Evolutionary conservation across 129 eudicot genomes (phyloP).

Genomic region (Silybum marianum): DNA sequence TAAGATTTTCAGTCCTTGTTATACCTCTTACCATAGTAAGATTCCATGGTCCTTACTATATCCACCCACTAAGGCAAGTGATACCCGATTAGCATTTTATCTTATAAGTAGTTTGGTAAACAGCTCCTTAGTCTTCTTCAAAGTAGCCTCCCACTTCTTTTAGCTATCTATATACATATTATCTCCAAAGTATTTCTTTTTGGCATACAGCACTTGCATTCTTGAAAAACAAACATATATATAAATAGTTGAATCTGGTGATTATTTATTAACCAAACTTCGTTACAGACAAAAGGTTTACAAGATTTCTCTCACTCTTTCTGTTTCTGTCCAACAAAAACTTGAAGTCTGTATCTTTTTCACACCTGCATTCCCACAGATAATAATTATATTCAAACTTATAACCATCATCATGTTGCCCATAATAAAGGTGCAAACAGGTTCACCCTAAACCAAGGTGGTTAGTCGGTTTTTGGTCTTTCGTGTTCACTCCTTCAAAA

Average conservation of each 20-base stretch:
- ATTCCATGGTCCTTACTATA: no score
- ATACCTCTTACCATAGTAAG: no score
- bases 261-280: slow-evolving; percentile 23
- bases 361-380: slow-evolving; percentile 28
- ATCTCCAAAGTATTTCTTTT: no score
- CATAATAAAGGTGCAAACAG: background rate
- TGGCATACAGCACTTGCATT: slow-evolving; percentile 10
- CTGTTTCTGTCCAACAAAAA: slow-evolving; percentile 5
- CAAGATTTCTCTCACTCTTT: slow-evolving; percentile 1
- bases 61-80: no score
- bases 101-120: no score
- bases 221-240: background rate
- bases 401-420: background rate
- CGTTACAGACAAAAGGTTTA: slow-evolving; percentile 11
- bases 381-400: background rate
- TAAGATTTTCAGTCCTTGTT: no score
- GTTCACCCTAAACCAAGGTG: no score
- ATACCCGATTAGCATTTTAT: no score
- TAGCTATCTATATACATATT: no score
- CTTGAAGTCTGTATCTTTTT: background rate
- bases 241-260: background rate
- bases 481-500: background rate
- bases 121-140: no score
- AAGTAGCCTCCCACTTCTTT: no score
- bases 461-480: background rate